Evolutionary conservation across 73 alveolate genomes (phyloP).

Genomic region (Blepharisma japonicum): DNA sequence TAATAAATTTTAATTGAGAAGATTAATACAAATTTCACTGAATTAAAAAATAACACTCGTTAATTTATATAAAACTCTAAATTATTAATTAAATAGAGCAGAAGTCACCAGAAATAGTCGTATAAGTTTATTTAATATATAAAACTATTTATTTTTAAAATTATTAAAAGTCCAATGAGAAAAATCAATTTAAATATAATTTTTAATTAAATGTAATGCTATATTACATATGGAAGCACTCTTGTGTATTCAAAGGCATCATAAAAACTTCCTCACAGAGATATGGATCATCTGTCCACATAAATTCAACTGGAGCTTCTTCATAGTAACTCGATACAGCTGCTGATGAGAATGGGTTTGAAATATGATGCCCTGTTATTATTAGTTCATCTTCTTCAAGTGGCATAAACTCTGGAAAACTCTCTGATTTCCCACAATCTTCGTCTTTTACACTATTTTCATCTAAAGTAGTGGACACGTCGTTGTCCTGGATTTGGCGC

Average conservation of each 20-base stretch:
- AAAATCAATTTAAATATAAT: too few species aligned
- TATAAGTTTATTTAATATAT: too few species aligned
- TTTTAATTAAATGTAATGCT: too few species aligned
- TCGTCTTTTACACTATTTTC: background rate
- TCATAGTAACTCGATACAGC: background rate
- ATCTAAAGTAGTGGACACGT: background rate
- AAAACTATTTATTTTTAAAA: too few species aligned
- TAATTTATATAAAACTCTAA: too few species aligned
- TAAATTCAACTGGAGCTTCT: conserved; percentile 27
- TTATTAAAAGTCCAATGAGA: too few species aligned
- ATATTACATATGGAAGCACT: too few species aligned
- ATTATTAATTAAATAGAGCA: too few species aligned
- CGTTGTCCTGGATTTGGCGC: background rate
- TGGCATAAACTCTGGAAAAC: background rate
- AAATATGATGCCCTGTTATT: conserved; percentile 6
- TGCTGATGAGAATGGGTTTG: background rate
- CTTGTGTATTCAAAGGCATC: conserved; percentile 13
- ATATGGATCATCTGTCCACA: background rate
- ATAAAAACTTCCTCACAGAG: conserved; percentile 25
- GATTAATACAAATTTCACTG: too few species aligned
- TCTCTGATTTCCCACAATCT: background rate
- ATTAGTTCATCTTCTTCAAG: background rate
- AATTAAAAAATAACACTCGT: too few species aligned
- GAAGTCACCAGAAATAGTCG: too few species aligned
- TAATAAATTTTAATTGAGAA: too few species aligned